Conservation (phyloP, 2,329 filamentous ascomycete genomes). For the Apiospora malaysiana region DNA sequence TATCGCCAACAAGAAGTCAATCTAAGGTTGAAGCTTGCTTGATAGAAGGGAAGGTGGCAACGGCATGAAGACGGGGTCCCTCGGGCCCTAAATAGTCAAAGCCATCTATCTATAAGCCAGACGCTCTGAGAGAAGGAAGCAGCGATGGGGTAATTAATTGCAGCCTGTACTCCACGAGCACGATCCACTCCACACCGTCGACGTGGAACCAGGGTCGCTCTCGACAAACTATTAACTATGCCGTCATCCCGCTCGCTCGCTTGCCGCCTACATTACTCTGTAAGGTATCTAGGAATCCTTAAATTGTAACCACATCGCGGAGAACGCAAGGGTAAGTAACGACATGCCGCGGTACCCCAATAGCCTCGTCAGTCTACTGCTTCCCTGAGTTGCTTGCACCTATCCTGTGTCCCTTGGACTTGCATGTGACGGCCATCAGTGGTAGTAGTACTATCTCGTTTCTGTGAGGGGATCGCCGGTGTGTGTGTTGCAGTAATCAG, state of each 20-base stretch:
- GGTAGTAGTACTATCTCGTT: background rate
- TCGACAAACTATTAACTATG: background rate
- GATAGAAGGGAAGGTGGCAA: background rate
- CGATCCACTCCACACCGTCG: constrained; percentile 4
- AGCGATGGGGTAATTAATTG: background rate
- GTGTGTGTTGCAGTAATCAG: background rate
- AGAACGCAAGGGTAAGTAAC: background rate
- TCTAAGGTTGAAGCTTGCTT: background rate
- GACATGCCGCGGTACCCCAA: constrained; percentile 5
- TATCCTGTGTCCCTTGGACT: background rate
- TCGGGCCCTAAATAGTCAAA: background rate
- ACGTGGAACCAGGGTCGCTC: background rate
- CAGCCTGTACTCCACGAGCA: background rate
- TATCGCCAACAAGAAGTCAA: background rate
- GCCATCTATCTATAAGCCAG: background rate
- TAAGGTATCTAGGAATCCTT: too few relatives aligned
- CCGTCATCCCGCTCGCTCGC: background rate
- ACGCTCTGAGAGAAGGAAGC: background rate
- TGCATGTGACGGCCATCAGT: background rate
- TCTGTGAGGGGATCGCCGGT: background rate
- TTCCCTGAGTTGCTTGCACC: background rate
- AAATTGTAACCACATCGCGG: background rate
- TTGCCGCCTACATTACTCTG: too few relatives aligned
- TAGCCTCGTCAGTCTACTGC: background rate
- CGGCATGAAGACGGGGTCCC: background rate